Evolutionary conservation across 2,329 filamentous ascomycete species (phyloP).

Genomic region (Stagonosporopsis cucurbitacearum): DNA sequence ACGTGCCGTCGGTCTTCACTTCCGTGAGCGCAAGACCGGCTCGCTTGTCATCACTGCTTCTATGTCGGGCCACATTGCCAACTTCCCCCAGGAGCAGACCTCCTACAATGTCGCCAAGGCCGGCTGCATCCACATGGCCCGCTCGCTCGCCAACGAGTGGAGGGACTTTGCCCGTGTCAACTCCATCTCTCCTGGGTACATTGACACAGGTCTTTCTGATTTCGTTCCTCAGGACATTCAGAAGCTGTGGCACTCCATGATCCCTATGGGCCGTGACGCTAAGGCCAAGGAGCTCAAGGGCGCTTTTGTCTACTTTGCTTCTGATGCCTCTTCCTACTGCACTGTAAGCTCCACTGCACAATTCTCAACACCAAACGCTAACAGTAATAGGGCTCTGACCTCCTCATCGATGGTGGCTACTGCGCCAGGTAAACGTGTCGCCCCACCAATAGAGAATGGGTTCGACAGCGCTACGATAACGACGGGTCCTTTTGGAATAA

Average conservation of each 20-base stretch:
- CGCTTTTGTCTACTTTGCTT: constrained; percentile 80
- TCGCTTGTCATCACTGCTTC: constrained; percentile 71
- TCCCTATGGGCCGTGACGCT: constrained; percentile 79
- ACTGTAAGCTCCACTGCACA: constrained; percentile 59
- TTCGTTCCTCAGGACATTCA: constrained; percentile 72
- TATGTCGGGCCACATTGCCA: constrained; percentile 83
- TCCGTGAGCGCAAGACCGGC: constrained; percentile 69
- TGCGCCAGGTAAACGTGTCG: constrained; percentile 49
- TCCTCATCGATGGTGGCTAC: constrained; percentile 80
- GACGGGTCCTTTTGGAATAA: constrained; percentile 22
- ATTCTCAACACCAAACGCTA: constrained; percentile 34
- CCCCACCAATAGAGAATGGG: constrained; percentile 20
- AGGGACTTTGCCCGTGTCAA: constrained; percentile 72
- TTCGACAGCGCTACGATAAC: constrained; percentile 19
- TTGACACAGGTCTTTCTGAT: constrained; percentile 71
- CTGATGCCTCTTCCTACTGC: constrained; percentile 82
- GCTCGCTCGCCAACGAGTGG: constrained; percentile 73
- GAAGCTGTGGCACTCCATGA: constrained; percentile 77
- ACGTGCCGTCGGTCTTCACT: constrained; percentile 83
- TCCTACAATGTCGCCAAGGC: constrained; percentile 63
- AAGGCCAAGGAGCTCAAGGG: constrained; percentile 80
- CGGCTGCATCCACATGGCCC: constrained; percentile 69
- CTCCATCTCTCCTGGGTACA: constrained; percentile 72
- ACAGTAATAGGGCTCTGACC: constrained; percentile 61
- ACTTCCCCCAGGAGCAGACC: constrained; percentile 75